Evolutionary conservation across 805 yeast genomes (phyloP).

Genomic region (Teunomyces panamensis): DNA sequence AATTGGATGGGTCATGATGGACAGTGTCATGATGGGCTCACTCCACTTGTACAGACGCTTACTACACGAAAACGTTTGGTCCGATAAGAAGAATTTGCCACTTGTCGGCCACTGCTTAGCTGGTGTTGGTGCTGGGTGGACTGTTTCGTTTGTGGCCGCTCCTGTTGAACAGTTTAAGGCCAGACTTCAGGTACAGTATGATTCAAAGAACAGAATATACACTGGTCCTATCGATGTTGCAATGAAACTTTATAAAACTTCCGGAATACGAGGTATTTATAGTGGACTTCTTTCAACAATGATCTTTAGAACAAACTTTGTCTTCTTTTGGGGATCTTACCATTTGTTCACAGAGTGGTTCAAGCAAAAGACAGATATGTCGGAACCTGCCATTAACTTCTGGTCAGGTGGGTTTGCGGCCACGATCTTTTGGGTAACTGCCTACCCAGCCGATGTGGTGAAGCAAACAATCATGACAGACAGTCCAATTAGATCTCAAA

Average conservation of each 20-base stretch:
- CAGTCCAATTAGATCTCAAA: slow-evolving; percentile 55
- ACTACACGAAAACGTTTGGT: slow-evolving; percentile 61
- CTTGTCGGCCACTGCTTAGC: slow-evolving; percentile 72
- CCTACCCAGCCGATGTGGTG: slow-evolving; percentile 86
- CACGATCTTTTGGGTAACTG: slow-evolving; percentile 82
- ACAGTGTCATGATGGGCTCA: slow-evolving; percentile 85
- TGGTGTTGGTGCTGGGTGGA: slow-evolving; percentile 82
- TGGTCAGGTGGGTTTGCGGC: slow-evolving; percentile 93
- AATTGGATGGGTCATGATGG: slow-evolving; percentile 93
- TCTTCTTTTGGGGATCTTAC: slow-evolving; percentile 94
- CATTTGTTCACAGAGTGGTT: slow-evolving; percentile 73
- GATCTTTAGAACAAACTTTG: slow-evolving; percentile 82
- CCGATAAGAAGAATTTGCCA: slow-evolving; percentile 63
- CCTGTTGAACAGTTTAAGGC: slow-evolving; percentile 91
- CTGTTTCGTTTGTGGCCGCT: slow-evolving; percentile 93
- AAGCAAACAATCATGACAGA: slow-evolving; percentile 85
- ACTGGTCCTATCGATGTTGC: slow-evolving; percentile 82
- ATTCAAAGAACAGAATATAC: slow-evolving; percentile 62
- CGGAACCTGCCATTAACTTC: slow-evolving; percentile 72
- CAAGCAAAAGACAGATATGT: slow-evolving; percentile 59
- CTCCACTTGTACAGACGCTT: slow-evolving; percentile 71
- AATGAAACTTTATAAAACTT: slow-evolving; percentile 50
- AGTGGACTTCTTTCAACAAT: slow-evolving; percentile 83
- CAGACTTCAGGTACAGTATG: slow-evolving; percentile 85
- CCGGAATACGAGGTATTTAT: slow-evolving; percentile 72